Evolutionary conservation across 1,284 basidiomycete genomes (phyloP), one percentile per base, ranked within the genome.

Genomic region (Naganishia sp.): DNA sequence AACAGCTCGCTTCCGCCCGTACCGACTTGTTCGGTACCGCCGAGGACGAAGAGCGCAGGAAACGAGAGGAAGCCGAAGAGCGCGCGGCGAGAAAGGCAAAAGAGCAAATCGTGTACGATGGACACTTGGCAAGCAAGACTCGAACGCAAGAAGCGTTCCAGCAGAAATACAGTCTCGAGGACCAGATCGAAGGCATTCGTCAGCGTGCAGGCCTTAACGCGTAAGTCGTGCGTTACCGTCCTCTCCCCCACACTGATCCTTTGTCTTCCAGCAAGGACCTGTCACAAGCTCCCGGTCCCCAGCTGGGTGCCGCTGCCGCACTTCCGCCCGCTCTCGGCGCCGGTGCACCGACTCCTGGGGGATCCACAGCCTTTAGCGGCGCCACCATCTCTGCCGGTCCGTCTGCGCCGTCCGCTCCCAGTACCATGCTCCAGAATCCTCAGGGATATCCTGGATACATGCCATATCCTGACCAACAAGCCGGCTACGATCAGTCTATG

Each of bases 91-190:
- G 90, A 71, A 88, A 86, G 75, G 92, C 94, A 77, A 86, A 87
- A 76, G 93, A 94, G 80, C 94, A 90, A 78, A 89, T 91, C 71
- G 89, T 94, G 66, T 96, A 94, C 93, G 93, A 96, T 79, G 94
- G 93, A 74, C 93, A 95, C 78, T 93, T 92, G 2, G 89, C 90
- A 56, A 90, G 90, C 59, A 94, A 93, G 78, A 87, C 88, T 53
- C 87, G 87, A 73, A 94, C 91, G 0, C 83, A 93, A 74, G 88
- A 92, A 82, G 92, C 91, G 72, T 97, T 89, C 83, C 92, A 92
- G 65, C 87, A 87, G 16, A 89, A 89, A 70, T 92, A 90, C 81
- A 92, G 90, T 76, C 87, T 95, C 75, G 92, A 96, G 80, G 92
- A 95, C 75, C 92, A 95, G 77, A 95, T 96, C 78, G 90, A 91